phyloP scores from a whole-genome alignment of 495 filamentous ascomycete species.

The Xylaria nigripes region DNA sequence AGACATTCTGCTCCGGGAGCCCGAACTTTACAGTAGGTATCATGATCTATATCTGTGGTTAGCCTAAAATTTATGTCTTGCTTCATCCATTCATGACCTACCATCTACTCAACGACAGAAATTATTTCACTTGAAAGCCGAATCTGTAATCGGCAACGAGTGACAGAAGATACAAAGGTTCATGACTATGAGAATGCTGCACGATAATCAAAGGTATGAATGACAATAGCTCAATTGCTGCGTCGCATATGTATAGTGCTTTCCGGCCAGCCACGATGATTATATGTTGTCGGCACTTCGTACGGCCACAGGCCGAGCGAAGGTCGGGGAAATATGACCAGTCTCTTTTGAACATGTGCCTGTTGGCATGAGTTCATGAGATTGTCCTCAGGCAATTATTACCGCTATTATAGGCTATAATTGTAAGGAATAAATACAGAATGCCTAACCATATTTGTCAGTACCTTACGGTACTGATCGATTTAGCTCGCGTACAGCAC shows the following conservation, averaged over 20 bases:
- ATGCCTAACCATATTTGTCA: too few relatives aligned
- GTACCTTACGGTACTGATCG: too few relatives aligned
- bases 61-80: background rate
- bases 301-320: background rate
- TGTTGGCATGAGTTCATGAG: background rate
- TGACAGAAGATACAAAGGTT: too few relatives aligned
- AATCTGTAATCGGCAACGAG: too few relatives aligned
- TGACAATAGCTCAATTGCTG: background rate
- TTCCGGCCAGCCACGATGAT: constrained; percentile 1
- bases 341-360: background rate
- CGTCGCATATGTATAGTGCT: background rate
- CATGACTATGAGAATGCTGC: background rate
- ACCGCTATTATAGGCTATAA: too few relatives aligned
- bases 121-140: background rate
- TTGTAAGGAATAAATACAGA: too few relatives aligned
- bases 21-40: background rate
- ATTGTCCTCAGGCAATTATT: background rate
- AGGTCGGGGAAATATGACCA: background rate
- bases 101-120: background rate
- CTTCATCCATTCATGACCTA: background rate
- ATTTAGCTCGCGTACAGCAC: too few relatives aligned
- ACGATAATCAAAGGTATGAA: background rate
- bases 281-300: background rate
- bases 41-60: background rate
- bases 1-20: background rate